Conservation (phyloP, 805 yeast species). For the Candida ulmi region DNA sequence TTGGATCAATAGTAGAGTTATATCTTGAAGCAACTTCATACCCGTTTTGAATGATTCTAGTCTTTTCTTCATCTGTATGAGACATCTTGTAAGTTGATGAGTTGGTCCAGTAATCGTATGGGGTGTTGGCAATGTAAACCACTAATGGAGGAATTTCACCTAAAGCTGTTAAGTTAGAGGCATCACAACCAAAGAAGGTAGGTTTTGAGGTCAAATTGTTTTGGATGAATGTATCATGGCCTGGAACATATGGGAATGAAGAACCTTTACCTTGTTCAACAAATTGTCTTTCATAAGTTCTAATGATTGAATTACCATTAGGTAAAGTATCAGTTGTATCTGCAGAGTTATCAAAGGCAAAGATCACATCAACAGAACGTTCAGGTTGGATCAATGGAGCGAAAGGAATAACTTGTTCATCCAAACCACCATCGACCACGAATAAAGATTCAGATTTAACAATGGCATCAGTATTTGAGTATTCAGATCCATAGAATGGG, state of each 20-base stretch:
- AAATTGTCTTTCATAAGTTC: constrained; percentile 58
- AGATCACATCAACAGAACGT: constrained; percentile 53
- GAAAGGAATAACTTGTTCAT: constrained; percentile 55
- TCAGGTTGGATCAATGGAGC: constrained; percentile 54
- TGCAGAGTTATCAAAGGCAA: constrained; percentile 66
- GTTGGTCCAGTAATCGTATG: constrained; percentile 60
- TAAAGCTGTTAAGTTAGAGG: constrained; percentile 52
- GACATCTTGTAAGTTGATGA: constrained; percentile 67
- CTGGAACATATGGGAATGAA: constrained; percentile 80
- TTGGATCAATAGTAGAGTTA: constrained; percentile 60
- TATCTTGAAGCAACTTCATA: constrained; percentile 61
- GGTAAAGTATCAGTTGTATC: constrained; percentile 63
- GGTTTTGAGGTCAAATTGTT: constrained; percentile 63
- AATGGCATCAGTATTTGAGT: constrained; percentile 32
- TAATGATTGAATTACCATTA: constrained; percentile 52
- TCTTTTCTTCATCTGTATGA: constrained; percentile 52
- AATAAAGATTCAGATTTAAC: constrained; percentile 37
- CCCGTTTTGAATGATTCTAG: constrained; percentile 64
- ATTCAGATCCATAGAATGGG: constrained; percentile 50
- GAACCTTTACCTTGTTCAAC: constrained; percentile 43
- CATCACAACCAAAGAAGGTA: constrained; percentile 79
- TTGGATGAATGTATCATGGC: constrained; percentile 49
- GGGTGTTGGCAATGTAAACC: constrained; percentile 72
- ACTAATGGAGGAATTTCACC: constrained; percentile 63
- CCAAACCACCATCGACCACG: constrained; percentile 72